These are phyloP conservation scores for Cyberlindnera xishuangbannaensis DNA, from an alignment of 805 yeast genomes.

Conservation along the genomic window DNA sequence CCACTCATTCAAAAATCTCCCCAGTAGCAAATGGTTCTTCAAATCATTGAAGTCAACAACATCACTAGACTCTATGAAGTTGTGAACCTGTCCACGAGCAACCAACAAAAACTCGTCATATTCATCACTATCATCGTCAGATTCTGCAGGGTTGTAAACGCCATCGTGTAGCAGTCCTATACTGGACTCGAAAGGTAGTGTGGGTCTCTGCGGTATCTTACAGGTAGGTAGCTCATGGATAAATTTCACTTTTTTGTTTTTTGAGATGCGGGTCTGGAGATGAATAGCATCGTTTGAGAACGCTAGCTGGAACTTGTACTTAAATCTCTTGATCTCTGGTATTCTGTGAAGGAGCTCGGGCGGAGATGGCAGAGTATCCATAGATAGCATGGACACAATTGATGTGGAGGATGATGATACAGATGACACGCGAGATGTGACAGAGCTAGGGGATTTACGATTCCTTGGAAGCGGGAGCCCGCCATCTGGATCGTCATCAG, in stretches of 20 bases:
- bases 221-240: background rate
- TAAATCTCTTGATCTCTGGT: conserved; percentile 42
- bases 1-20: conserved; percentile 50
- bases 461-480: conserved; percentile 2
- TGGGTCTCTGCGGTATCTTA: conserved; percentile 8
- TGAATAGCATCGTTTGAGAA: conserved; percentile 34
- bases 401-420: conserved; percentile 2
- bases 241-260: conserved; percentile 22
- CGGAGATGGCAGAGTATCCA: conserved; percentile 31
- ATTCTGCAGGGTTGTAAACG: conserved; percentile 2
- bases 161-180: conserved; percentile 4
- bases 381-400: conserved; percentile 9
- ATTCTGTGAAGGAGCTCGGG: conserved; percentile 40
- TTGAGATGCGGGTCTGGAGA: conserved; percentile 25
- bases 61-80: conserved; percentile 1
- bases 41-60: conserved; percentile 6
- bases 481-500: conserved; percentile 18
- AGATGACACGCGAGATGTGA: conserved; percentile 5
- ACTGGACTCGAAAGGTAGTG: conserved; percentile 12
- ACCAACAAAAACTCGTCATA: conserved; percentile 11
- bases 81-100: conserved; percentile 6
- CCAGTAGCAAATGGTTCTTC: conserved; percentile 30
- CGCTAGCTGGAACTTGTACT: conserved; percentile 40
- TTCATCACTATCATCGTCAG: conserved; percentile 15
- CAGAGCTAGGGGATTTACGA: conserved; percentile 6